Percentiles rank a stretch among this genome's conserved stretches.
Conservation (phyloP, 2,329 filamentous ascomycete species). For the Talaromyces piceae region DNA sequence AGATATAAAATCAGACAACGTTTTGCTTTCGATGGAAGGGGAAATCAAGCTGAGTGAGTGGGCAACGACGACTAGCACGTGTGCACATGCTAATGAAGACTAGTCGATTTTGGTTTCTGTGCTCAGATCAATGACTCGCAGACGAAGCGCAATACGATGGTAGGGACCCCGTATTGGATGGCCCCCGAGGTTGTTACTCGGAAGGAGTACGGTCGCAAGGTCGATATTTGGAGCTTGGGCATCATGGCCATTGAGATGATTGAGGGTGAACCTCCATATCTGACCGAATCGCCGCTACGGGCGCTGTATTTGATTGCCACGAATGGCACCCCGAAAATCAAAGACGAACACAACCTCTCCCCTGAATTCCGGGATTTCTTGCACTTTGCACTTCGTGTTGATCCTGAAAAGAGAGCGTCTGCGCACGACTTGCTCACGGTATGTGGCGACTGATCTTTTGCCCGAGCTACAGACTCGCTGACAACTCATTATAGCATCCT, state of each 20-base stretch:
- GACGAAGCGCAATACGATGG: slow-evolving; percentile 97
- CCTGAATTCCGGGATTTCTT: slow-evolving; percentile 84
- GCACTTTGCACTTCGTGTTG: slow-evolving; percentile 87
- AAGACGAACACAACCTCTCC: slow-evolving; percentile 78
- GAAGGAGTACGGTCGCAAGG: slow-evolving; percentile 96
- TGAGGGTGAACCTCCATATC: slow-evolving; percentile 92
- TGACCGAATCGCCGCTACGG: slow-evolving; percentile 87
- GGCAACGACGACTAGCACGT: slow-evolving; percentile 13
- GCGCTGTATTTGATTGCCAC: slow-evolving; percentile 95
- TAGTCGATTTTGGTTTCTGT: slow-evolving; percentile 97
- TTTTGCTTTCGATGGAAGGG: slow-evolving; percentile 84
- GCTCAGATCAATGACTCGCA: slow-evolving; percentile 96
- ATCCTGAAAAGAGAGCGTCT: slow-evolving; percentile 92
- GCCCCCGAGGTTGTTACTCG: slow-evolving; percentile 94
- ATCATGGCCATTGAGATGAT: slow-evolving; percentile 99
- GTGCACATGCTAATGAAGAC: slow-evolving; percentile 14
- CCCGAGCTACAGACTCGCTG: neutral
- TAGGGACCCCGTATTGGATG: slow-evolving; percentile 99
- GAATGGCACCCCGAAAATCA: slow-evolving; percentile 90
- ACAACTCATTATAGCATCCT: slow-evolving; percentile 51
- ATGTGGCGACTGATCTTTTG: slow-evolving; percentile 32
- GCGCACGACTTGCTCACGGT: slow-evolving; percentile 90
- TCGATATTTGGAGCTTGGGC: slow-evolving; percentile 96
- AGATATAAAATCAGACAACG: slow-evolving; percentile 99
- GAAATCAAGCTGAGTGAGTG: slow-evolving; percentile 92